Percentiles rank a stretch among this genome's conserved stretches.
These are phyloP conservation scores for Coniochaeta prunicola DNA, from an alignment of 2,329 filamentous ascomycete species.

Conservation along the genomic window DNA sequence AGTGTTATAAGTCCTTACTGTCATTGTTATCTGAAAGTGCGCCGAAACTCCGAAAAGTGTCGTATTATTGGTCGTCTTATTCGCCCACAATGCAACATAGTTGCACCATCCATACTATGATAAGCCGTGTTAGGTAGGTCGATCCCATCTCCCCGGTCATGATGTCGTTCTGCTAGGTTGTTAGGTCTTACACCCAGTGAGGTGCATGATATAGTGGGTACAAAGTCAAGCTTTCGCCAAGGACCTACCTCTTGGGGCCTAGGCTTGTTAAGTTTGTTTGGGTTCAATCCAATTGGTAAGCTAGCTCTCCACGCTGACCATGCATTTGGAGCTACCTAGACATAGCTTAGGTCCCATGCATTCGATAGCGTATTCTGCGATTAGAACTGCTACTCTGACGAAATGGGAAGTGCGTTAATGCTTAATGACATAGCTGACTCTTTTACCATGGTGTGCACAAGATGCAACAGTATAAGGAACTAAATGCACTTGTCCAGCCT, in stretches of 20 bases:
- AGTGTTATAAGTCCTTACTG: constrained; percentile 5
- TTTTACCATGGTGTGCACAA: too few relatives aligned
- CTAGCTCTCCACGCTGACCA: neutral
- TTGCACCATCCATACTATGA: neutral
- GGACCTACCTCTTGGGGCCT: neutral
- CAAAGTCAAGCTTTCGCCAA: neutral
- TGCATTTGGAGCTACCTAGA: neutral
- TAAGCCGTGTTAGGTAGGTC: constrained; percentile 1
- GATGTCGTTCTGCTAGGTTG: neutral
- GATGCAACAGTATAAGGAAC: too few relatives aligned
- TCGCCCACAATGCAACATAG: neutral
- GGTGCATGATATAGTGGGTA: neutral
- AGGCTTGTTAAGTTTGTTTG: neutral
- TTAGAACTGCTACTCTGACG: neutral
- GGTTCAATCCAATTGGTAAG: neutral
- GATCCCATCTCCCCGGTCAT: neutral
- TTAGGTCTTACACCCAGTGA: neutral
- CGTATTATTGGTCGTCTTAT: neutral
- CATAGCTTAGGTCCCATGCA: neutral
- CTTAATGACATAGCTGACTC: too few relatives aligned
- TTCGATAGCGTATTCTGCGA: neutral
- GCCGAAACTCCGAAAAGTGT: neutral
- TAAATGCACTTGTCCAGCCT: too few relatives aligned
- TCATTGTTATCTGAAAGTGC: neutral
- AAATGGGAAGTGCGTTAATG: neutral